Conservation (phyloP, 345 rosid species). For the Mallotus nudiflorus region DNA sequence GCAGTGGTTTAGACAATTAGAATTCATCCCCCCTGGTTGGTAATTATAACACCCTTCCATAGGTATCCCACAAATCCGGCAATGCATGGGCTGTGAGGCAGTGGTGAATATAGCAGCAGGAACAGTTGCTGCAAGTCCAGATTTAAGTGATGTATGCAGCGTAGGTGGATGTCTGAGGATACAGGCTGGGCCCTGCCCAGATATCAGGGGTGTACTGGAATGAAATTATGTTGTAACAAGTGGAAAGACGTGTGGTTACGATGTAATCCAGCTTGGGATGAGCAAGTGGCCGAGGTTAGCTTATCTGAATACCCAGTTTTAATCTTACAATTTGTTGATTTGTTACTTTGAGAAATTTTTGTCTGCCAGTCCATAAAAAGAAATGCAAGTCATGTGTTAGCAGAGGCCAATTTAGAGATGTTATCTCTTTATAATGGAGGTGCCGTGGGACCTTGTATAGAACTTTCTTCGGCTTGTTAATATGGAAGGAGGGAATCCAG, state of each 20-base stretch:
- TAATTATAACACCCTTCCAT: slow-evolving; percentile 9
- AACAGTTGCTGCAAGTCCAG: slow-evolving; percentile 8
- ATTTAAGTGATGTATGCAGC: slow-evolving; percentile 13
- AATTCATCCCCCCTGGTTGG: slow-evolving; percentile 1
- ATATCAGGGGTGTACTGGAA: slow-evolving; percentile 14
- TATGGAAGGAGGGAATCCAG: slow-evolving; percentile 25
- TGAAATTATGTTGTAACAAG: slow-evolving; percentile 13
- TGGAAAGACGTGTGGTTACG: slow-evolving; percentile 19
- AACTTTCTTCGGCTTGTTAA: slow-evolving; percentile 20
- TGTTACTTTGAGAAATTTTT: slow-evolving; percentile 21
- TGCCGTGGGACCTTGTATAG: slow-evolving; percentile 23
- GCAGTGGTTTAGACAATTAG: slow-evolving; percentile 18
- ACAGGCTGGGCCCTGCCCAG: slow-evolving; percentile 24
- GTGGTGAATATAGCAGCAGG: slow-evolving; percentile 7
- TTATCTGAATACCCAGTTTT: slow-evolving; percentile 21
- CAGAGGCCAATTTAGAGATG: slow-evolving; percentile 26
- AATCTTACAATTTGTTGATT: slow-evolving; percentile 24
- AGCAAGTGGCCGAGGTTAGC: slow-evolving; percentile 35
- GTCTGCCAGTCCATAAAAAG: slow-evolving; percentile 31
- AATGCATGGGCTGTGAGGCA: slow-evolving; percentile 7
- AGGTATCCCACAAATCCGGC: slow-evolving; percentile 9
- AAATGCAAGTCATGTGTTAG: slow-evolving; percentile 29
- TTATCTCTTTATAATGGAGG: slow-evolving; percentile 25
- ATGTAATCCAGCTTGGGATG: slow-evolving; percentile 22
- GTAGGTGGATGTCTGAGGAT: slow-evolving; percentile 18